Conservation (phyloP, 805 yeast species). For the Wickerhamomyces silvicola region DNA sequence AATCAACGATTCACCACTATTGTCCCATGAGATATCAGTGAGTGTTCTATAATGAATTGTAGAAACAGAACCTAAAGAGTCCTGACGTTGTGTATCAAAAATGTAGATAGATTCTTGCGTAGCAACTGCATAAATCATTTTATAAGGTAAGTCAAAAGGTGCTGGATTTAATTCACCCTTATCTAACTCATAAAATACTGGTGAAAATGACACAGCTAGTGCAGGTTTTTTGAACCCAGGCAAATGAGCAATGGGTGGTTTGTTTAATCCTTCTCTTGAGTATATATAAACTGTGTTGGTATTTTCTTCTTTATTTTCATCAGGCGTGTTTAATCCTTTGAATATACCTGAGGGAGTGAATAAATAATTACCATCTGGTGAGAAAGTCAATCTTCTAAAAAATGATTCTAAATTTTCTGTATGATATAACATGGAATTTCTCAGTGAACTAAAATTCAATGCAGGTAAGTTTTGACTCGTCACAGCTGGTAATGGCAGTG, state of each 20-base stretch:
- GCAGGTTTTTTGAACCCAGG: constrained; percentile 84
- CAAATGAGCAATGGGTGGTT: constrained; percentile 69
- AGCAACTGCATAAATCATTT: constrained; percentile 87
- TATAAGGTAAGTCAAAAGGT: constrained; percentile 59
- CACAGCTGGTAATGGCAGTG: constrained; percentile 41
- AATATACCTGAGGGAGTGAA: constrained; percentile 73
- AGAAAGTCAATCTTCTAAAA: constrained; percentile 77
- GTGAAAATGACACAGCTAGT: constrained; percentile 73
- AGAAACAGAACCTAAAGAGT: constrained; percentile 68
- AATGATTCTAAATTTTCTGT: constrained; percentile 87
- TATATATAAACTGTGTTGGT: constrained; percentile 75
- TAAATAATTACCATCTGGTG: constrained; percentile 84
- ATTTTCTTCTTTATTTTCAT: constrained; percentile 31
- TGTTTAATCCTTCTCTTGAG: constrained; percentile 59
- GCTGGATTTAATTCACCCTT: constrained; percentile 7
- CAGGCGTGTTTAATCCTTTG: constrained; percentile 24
- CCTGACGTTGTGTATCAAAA: constrained; percentile 67
- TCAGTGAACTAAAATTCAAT: constrained; percentile 20
- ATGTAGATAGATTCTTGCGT: constrained; percentile 79
- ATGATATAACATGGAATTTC: constrained; percentile 54
- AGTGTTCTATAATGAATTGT: constrained; percentile 84
- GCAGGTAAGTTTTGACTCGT: constrained; percentile 20
- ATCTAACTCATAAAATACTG: constrained; percentile 45
- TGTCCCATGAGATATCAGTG: constrained; percentile 83
- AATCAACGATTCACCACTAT: constrained; percentile 63